Evolutionary conservation across 257 asterid genomes (phyloP).

Genomic region (Solanum piurae): DNA sequence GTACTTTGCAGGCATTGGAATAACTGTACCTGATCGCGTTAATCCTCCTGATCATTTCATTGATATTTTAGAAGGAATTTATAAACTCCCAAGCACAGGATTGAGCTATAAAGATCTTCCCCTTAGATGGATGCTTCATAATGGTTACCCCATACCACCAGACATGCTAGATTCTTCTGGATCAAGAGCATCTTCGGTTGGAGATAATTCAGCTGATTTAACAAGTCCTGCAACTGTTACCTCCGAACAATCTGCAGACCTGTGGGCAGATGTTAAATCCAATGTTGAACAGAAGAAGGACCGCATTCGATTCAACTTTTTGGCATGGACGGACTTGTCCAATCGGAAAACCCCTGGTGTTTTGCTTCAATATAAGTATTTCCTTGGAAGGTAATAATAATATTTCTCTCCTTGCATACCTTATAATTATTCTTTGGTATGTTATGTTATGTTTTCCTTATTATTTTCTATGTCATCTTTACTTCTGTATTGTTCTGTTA

Average conservation of each 20-base stretch:
- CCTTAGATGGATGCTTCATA: constrained; percentile 96
- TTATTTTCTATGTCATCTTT: neutral
- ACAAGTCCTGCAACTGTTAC: constrained; percentile 21
- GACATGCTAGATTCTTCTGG: constrained; percentile 81
- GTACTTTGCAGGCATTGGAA: constrained; percentile 81
- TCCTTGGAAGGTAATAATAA: constrained; percentile 54
- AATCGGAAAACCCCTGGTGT: constrained; percentile 45
- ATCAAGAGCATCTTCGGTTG: constrained; percentile 29
- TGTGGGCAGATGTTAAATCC: constrained; percentile 70
- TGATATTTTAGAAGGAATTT: constrained; percentile 87
- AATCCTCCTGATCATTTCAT: constrained; percentile 96
- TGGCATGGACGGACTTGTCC: constrained; percentile 53
- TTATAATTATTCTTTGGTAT: neutral
- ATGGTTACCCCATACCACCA: constrained; percentile 89
- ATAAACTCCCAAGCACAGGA: constrained; percentile 46
- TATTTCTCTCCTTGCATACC: neutral
- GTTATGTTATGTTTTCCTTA: neutral
- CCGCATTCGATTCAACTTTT: constrained; percentile 40
- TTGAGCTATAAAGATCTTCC: constrained; percentile 84
- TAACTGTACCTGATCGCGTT: constrained; percentile 80
- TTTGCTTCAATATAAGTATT: constrained; percentile 51
- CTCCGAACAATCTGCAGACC: constrained; percentile 50
- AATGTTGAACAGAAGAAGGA: constrained; percentile 59
- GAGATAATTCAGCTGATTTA: constrained; percentile 48
- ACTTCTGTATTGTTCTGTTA: neutral